Evolutionary conservation across 2,329 filamentous ascomycete genomes (phyloP), one percentile per base, ranked within the genome.

Genomic region (Ophiostoma ulmi): DNA sequence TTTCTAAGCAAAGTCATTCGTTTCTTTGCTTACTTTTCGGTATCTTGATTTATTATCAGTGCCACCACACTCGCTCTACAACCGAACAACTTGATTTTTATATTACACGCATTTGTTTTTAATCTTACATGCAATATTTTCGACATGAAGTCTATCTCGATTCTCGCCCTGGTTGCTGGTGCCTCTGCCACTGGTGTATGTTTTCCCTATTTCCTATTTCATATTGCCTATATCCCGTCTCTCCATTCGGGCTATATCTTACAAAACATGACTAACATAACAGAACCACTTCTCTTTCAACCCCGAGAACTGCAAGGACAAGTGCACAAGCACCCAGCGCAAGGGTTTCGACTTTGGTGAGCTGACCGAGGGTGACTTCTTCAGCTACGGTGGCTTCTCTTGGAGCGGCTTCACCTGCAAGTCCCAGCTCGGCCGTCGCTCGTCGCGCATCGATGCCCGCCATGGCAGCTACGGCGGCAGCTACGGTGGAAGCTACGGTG

Each of bases 341-440:
- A 75, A 77, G 31, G 93, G 93, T 68, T 95, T 91, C 79, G 82
- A 90, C 83, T 97, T 91, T 87, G 80, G 80, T 36, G 86, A 86
- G 74, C 84, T 97, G 35, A 75, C 78, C 73, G 74, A 81, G 48
- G 92, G 91, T 64, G 76, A 78, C 20, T 88, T 97, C 80, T 80
- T 79, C 74, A 81, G 78, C 75, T 97, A 93, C 79, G 87, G 87
- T 69, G 91, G 88, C 77, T 92, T 94, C 80, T 81, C 84, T 73
- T 94, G 93, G 83, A 85, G 82, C 67, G 91, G 91, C 76, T 95
- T 90, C 82, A 82, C 82, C 69, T 96, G 91, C 82, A 81, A 84
- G 75, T 84, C 87, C 77, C 84, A 84, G 76, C 76, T 78, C 76
- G 89, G 88, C 83, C 86, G 88, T 74, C 86, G 88, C 52, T 58